phyloP scores from a whole-genome alignment of 768 basidiomycete species.

The Tricholoma furcatifolium region DNA sequence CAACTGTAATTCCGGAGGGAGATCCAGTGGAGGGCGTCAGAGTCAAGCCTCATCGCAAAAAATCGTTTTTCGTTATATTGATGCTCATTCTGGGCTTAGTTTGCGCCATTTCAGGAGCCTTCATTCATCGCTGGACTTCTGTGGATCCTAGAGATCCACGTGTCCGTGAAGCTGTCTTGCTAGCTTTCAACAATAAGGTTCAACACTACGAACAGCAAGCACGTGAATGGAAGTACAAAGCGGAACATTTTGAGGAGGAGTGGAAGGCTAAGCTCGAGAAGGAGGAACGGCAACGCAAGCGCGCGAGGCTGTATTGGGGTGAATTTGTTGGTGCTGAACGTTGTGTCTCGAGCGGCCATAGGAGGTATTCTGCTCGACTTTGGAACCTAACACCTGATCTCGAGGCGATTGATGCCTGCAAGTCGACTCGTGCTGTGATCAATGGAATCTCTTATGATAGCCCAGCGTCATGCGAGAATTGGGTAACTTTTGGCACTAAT shows the following conservation, averaged over 20 bases:
- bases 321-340: slow-evolving; percentile 4
- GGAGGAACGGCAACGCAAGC: slow-evolving; percentile 5
- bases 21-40: too few species aligned
- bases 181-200: neutral
- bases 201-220: neutral
- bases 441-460: slow-evolving; percentile 7
- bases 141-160: neutral
- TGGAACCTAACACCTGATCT: slow-evolving; percentile 10
- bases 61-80: too few species aligned
- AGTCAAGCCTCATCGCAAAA: too few species aligned
- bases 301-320: slow-evolving; percentile 13
- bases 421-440: slow-evolving; percentile 13
- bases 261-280: neutral
- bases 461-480: neutral
- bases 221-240: neutral
- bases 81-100: too few species aligned
- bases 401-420: slow-evolving; percentile 12
- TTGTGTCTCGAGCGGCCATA: slow-evolving; percentile 6
- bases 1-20: too few species aligned
- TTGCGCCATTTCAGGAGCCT: neutral
- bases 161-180: neutral
- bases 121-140: neutral
- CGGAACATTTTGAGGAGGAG: slow-evolving; percentile 2
- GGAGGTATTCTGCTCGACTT: slow-evolving; percentile 9
- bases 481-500: neutral